Conservation (phyloP, 2,329 filamentous ascomycete species). For the Tothia fuscella region DNA sequence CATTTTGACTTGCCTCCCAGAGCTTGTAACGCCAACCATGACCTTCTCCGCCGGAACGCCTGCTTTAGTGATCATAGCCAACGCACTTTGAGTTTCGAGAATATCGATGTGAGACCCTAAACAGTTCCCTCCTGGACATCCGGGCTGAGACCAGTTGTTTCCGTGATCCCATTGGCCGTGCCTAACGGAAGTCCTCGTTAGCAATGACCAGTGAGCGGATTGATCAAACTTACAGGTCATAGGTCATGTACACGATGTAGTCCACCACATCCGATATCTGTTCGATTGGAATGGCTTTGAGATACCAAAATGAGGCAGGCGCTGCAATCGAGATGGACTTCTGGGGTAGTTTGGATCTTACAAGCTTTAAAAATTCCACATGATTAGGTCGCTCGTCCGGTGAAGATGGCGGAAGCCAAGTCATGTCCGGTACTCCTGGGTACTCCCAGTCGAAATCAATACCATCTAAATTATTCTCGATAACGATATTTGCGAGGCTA, state of each 20-base stretch:
- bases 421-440: conserved; percentile 23
- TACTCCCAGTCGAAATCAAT: conserved; percentile 40
- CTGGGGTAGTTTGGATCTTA: conserved; percentile 11
- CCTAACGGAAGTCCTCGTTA: background rate
- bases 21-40: conserved; percentile 24
- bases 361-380: conserved; percentile 19
- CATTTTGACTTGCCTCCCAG: conserved; percentile 27
- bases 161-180: conserved; percentile 31
- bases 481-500: conserved; percentile 18
- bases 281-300: conserved; percentile 18
- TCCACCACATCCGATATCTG: conserved; percentile 16
- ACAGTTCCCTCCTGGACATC: conserved; percentile 21
- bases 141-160: conserved; percentile 19
- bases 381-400: conserved; percentile 25
- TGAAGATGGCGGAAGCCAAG: conserved; percentile 22
- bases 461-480: conserved; percentile 19
- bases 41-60: conserved; percentile 24
- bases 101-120: conserved; percentile 16
- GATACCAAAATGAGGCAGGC: conserved; percentile 22
- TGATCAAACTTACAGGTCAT: conserved; percentile 17
- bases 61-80: conserved; percentile 26
- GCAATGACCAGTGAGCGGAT: background rate
- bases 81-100: conserved; percentile 14
- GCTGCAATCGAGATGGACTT: conserved; percentile 18
- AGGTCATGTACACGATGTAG: conserved; percentile 24